These are phyloP conservation scores for Trematosphaeria pertusa DNA, from an alignment of 2,329 filamentous ascomycete species.

Conservation along the genomic window DNA sequence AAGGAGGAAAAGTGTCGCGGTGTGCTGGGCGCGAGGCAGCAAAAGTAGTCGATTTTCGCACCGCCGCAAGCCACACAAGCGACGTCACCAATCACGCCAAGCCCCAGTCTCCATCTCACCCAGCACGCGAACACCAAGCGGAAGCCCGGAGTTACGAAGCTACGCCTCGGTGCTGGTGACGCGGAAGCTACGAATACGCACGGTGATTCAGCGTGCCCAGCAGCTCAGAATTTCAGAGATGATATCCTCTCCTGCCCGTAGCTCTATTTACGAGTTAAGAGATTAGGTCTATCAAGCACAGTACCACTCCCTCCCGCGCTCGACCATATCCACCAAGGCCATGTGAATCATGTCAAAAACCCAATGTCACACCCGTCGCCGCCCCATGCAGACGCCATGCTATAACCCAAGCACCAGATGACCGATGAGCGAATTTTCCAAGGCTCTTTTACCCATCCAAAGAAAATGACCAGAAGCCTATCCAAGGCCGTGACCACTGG, in stretches of 20 bases:
- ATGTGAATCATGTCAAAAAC: constrained; percentile 35
- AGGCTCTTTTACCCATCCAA: constrained; percentile 11
- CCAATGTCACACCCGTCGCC: constrained; percentile 41
- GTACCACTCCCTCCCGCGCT: constrained; percentile 24
- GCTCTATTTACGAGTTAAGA: too few relatives aligned
- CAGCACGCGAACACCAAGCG: not conserved
- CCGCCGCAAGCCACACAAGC: constrained; percentile 20
- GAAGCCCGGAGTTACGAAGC: not conserved
- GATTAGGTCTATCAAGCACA: constrained; percentile 36
- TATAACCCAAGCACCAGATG: constrained; percentile 40
- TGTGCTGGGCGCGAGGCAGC: constrained; percentile 12
- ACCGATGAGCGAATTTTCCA: constrained; percentile 30
- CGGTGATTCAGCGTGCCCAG: not conserved
- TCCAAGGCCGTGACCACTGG: too few relatives aligned
- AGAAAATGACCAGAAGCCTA: constrained; percentile 11
- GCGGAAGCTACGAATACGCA: not conserved
- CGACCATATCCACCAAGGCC: constrained; percentile 32
- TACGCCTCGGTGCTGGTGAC: too few relatives aligned
- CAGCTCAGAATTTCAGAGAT: too few relatives aligned
- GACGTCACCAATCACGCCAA: constrained; percentile 28
- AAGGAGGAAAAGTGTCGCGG: not conserved
- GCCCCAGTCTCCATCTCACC: constrained; percentile 2
- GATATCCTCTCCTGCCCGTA: too few relatives aligned
- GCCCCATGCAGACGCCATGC: constrained; percentile 49
- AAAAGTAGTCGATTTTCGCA: constrained; percentile 16